Percentiles rank a stretch among this genome's conserved stretches.
phyloP scores from a whole-genome alignment of 495 filamentous ascomycete genomes.

The Viridothelium virens region DNA sequence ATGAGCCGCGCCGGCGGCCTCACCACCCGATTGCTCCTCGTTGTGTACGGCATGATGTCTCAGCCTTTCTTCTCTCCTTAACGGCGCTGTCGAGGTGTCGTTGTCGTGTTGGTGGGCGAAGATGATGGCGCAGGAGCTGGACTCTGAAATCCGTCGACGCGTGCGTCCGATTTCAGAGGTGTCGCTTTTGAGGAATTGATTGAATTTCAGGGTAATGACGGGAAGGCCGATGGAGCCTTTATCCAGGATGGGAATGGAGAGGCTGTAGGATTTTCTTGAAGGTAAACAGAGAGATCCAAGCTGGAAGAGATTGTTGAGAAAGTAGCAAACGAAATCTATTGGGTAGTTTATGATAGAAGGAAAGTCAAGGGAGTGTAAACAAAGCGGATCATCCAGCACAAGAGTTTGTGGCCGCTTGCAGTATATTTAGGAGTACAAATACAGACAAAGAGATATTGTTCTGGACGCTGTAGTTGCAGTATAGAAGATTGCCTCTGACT shows the following conservation, averaged over 20 bases:
- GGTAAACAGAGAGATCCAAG: background rate
- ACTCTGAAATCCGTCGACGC: background rate
- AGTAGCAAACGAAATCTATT: too few relatives aligned
- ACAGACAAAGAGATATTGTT: too few relatives aligned
- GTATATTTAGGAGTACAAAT: too few relatives aligned
- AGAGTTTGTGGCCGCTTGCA: too few relatives aligned
- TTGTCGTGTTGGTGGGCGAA: background rate
- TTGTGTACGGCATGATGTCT: background rate
- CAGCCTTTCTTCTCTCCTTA: background rate
- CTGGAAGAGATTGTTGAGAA: background rate
- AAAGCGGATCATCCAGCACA: background rate
- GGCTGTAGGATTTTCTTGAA: background rate
- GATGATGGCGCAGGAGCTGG: background rate
- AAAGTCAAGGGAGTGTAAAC: background rate
- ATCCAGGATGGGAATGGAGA: background rate
- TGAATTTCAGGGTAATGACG: constrained; percentile 5
- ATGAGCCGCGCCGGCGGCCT: background rate
- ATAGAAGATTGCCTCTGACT: too few relatives aligned
- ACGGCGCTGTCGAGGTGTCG: background rate
- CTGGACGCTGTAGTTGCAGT: too few relatives aligned
- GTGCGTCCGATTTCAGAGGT: background rate
- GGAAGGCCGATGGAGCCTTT: constrained; percentile 8
- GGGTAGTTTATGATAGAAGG: too few relatives aligned
- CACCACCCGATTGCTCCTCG: background rate
- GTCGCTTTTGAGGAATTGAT: background rate